These are phyloP conservation scores for Pseudodiploospora longispora DNA, from an alignment of 2,329 filamentous ascomycete species.

Conservation along the genomic window DNA sequence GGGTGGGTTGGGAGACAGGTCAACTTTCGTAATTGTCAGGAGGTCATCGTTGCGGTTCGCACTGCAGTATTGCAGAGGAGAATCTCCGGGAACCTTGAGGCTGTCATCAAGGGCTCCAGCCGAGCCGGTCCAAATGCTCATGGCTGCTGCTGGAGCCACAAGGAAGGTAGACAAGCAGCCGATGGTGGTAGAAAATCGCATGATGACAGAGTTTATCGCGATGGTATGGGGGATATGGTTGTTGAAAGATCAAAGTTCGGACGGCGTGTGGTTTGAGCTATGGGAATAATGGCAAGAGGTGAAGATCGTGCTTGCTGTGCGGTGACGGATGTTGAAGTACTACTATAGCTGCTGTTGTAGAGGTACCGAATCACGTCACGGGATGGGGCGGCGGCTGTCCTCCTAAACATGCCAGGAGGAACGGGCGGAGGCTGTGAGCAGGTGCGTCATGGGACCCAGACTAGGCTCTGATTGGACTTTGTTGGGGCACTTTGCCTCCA, in stretches of 20 bases:
- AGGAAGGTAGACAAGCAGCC: constrained; percentile 38
- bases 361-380: constrained; percentile 7
- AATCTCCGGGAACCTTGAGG: constrained; percentile 70
- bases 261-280: no score
- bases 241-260: no score
- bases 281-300: no score
- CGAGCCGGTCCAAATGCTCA: constrained; percentile 32
- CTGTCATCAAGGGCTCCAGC: constrained; percentile 33
- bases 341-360: no score
- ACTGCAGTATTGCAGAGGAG: constrained; percentile 72
- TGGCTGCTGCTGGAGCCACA: constrained; percentile 33
- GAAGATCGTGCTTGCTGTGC: no score
- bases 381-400: background rate
- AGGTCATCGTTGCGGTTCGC: constrained; percentile 60
- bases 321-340: no score
- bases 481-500: background rate
- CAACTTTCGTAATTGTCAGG: constrained; percentile 68
- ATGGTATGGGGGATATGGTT: no score
- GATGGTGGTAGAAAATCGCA: constrained; percentile 33
- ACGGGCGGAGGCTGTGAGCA: constrained; percentile 11
- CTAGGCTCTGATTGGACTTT: constrained; percentile 17
- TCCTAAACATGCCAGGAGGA: background rate
- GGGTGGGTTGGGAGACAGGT: constrained; percentile 81
- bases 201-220: constrained; percentile 11
- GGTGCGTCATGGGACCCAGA: constrained; percentile 30